Evolutionary conservation across 495 filamentous ascomycete genomes (phyloP).

Genomic region (Trypethelium eluteriae): DNA sequence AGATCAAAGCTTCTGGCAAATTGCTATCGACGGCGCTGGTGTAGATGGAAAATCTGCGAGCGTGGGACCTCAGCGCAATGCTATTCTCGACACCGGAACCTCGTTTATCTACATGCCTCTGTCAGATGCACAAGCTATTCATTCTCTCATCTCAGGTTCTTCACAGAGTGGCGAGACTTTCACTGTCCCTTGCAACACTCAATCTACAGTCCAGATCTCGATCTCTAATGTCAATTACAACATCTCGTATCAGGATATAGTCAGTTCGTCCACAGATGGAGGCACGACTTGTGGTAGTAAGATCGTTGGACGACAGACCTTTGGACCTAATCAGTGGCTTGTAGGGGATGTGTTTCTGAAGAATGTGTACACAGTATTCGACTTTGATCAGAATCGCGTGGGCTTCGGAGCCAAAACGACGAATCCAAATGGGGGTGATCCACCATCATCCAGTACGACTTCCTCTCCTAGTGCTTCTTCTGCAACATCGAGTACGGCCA

Average conservation of each 20-base stretch:
- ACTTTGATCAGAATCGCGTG: conserved; percentile 43
- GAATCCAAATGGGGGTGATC: neutral
- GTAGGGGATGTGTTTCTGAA: conserved; percentile 79
- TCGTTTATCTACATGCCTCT: conserved; percentile 63
- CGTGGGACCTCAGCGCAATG: conserved; percentile 44
- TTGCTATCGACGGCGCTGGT: conserved; percentile 55
- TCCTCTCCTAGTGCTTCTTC: neutral
- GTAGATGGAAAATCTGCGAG: conserved; percentile 48
- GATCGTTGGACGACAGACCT: conserved; percentile 44
- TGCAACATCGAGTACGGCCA: neutral
- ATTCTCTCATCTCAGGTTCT: conserved; percentile 57
- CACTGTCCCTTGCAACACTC: conserved; percentile 62
- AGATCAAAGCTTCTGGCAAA: conserved; percentile 51
- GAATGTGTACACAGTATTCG: conserved; percentile 84
- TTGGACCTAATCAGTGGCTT: conserved; percentile 55
- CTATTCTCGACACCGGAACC: conserved; percentile 76
- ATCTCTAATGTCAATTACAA: conserved; percentile 55
- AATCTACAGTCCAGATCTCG: conserved; percentile 43
- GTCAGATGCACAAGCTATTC: conserved; percentile 55
- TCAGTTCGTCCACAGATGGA: conserved; percentile 41
- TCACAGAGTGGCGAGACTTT: conserved; percentile 48
- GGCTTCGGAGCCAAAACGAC: conserved; percentile 12
- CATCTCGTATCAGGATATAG: conserved; percentile 61
- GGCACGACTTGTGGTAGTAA: conserved; percentile 54
- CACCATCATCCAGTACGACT: neutral